Evolutionary conservation across 148 eudicot genomes (phyloP), one percentile per base, ranked within the genome.

Genomic region (Cornus kousa): DNA sequence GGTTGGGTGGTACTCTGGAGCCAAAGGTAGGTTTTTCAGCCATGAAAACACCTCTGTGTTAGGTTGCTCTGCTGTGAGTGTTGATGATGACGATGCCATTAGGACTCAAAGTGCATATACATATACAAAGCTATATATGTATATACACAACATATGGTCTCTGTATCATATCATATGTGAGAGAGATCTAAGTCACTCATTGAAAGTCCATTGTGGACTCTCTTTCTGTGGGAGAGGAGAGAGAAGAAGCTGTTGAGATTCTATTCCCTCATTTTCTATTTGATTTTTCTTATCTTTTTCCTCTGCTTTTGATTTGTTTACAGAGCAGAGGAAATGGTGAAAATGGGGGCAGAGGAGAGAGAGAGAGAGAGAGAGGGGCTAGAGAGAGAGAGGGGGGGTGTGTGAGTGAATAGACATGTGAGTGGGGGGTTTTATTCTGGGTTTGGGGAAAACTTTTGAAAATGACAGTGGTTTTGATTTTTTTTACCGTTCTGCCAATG

Each of bases 1-100:
- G 55, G 93, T 90, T 57, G 99, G 99, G 80, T 93, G 94, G 66
- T 89, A 96, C 75, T 93, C 99, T 55, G 99, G 99, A 5, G 99
- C 99, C 37, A 86, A n/a, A 9, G 99, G 95, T 87, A 96, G 89
- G 81, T 90, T 85, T 88, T 93, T 96, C 4, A 96, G 83, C 99
- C 99, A 96, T 68, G 91, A 64, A 66, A 89, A 87, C 3, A 96
- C 97, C 79, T 95, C 98, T 19, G 83, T 79, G 70, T 28, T 78
- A 5, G 80, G 62, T 9, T 85, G 84, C 85, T 88, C 91, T 82
- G 89, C 81, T 75, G 82, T 40, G 20, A 74, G 69, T 23, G 24
- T 22, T 22, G 70, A 13, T 23, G 24, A 22, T 22, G 70, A 17
- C 48, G 86, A 71, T 13, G 84, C 71, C 83, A 85, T 83, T 80